Evolutionary conservation across 768 basidiomycete species (phyloP).

Genomic region (Lyophyllum atratum): DNA sequence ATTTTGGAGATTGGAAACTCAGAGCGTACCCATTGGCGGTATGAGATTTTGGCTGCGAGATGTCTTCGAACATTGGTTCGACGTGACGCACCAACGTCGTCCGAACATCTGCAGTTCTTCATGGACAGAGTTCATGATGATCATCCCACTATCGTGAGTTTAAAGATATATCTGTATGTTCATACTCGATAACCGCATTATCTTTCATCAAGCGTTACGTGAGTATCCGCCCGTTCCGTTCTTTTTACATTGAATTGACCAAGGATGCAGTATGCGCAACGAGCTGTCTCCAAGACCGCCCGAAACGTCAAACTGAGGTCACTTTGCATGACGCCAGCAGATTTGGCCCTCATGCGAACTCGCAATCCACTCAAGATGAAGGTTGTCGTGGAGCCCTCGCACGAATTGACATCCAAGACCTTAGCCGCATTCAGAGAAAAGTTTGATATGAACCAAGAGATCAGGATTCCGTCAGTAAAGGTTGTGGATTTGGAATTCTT

Average conservation of each 20-base stretch:
- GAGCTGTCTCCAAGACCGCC: conserved; percentile 75
- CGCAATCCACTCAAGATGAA: conserved; percentile 66
- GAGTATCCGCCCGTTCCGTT: conserved; percentile 21
- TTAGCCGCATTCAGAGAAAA: conserved; percentile 57
- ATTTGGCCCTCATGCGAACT: conserved; percentile 61
- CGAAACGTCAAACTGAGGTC: conserved; percentile 84
- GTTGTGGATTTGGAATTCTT: background rate
- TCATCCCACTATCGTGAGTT: conserved; percentile 66
- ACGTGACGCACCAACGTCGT: conserved; percentile 55
- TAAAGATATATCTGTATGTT: background rate
- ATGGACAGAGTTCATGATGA: conserved; percentile 61
- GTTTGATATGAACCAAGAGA: conserved; percentile 34
- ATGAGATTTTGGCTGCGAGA: conserved; percentile 68
- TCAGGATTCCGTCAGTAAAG: conserved; percentile 46
- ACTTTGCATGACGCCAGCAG: conserved; percentile 52
- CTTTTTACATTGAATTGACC: conserved; percentile 3
- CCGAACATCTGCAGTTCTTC: conserved; percentile 56
- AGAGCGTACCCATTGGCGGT: conserved; percentile 76
- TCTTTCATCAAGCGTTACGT: conserved; percentile 55
- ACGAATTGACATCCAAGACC: conserved; percentile 55
- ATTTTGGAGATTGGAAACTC: conserved; percentile 62
- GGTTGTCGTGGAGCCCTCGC: conserved; percentile 50
- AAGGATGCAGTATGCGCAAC: conserved; percentile 58
- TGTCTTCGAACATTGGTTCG: conserved; percentile 70
- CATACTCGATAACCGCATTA: conserved; percentile 2